A percentile compares a stretch with the other conserved stretches of the same genome.
These are phyloP conservation scores for Durio zibethinus DNA, from an alignment of 345 rosid genomes.

Conservation along the genomic window DNA sequence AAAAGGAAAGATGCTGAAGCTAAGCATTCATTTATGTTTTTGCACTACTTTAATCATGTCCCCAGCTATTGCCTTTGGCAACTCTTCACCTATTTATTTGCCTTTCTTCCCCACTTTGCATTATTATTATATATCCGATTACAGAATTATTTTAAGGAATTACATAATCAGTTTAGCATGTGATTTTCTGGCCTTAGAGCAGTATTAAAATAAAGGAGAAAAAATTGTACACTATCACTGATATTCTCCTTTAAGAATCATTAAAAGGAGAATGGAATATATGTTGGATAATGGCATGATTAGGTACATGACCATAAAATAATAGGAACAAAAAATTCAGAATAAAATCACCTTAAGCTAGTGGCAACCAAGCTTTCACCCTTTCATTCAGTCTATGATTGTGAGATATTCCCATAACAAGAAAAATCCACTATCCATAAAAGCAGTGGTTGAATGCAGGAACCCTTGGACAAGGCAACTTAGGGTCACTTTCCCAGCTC, in stretches of 20 bases:
- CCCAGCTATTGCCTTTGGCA: too few species aligned
- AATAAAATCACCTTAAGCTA: not conserved
- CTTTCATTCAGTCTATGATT: not conserved
- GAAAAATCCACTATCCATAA: slow-evolving; percentile 2
- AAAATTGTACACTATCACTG: too few species aligned
- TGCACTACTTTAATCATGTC: not conserved
- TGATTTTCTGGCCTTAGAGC: not conserved
- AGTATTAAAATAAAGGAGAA: not conserved
- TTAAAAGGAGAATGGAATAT: not conserved
- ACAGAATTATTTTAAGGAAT: not conserved
- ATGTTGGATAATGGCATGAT: slow-evolving; percentile 1
- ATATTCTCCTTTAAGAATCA: too few species aligned
- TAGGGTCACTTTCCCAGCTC: slow-evolving; percentile 8
- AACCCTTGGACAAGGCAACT: not conserved
- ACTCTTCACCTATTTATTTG: not conserved
- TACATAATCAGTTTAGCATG: not conserved
- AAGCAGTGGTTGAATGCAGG: not conserved
- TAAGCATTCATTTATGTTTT: not conserved
- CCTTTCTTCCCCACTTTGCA: not conserved
- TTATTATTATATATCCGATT: too few species aligned
- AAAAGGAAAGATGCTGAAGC: not conserved
- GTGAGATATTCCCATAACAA: slow-evolving; percentile 3
- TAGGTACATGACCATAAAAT: not conserved
- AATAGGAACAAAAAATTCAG: not conserved
- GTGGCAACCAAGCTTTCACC: not conserved